Evolutionary conservation across 805 yeast species (phyloP).

Genomic region (Starmera dryadoides): DNA sequence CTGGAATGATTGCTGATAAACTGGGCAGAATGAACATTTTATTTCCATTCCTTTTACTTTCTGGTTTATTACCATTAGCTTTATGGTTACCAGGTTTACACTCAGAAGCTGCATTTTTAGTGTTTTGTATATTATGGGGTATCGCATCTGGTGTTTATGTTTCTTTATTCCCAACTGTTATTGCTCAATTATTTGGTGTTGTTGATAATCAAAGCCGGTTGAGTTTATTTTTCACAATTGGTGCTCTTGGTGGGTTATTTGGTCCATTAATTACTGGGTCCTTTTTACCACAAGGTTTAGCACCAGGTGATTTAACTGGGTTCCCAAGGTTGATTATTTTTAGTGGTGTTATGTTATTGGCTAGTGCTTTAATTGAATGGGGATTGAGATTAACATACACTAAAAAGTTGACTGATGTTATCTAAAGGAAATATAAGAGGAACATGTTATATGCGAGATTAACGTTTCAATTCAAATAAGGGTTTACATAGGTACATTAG

Average conservation of each 20-base stretch:
- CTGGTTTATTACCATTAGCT: conserved; percentile 24
- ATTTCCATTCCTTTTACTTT: conserved; percentile 20
- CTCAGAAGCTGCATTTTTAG: conserved; percentile 10
- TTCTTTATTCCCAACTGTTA: conserved; percentile 25
- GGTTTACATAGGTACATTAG: too few species aligned
- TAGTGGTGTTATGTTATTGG: conserved; percentile 22
- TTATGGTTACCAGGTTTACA: conserved; percentile 25
- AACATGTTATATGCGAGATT: too few species aligned
- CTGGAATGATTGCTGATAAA: conserved; percentile 39
- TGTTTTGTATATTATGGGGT: conserved; percentile 27
- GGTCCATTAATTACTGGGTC: conserved; percentile 29
- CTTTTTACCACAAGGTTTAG: conserved; percentile 19
- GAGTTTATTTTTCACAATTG: conserved; percentile 20
- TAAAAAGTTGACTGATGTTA: background rate
- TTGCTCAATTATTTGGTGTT: conserved; percentile 27
- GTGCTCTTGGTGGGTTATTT: conserved; percentile 23
- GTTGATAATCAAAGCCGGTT: conserved; percentile 25
- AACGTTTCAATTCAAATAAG: too few species aligned
- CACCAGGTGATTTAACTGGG: conserved; percentile 13
- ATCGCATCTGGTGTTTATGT: conserved; percentile 26
- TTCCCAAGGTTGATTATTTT: conserved; percentile 24
- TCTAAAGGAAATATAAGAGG: background rate
- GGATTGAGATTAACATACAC: background rate
- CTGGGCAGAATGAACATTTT: conserved; percentile 38
- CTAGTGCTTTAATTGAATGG: conserved; percentile 3